A percentile compares a stretch with the other conserved stretches of the same genome.
Evolutionary conservation across 257 asterid genomes (phyloP).

Genomic region (Solanum chiquidenum): DNA sequence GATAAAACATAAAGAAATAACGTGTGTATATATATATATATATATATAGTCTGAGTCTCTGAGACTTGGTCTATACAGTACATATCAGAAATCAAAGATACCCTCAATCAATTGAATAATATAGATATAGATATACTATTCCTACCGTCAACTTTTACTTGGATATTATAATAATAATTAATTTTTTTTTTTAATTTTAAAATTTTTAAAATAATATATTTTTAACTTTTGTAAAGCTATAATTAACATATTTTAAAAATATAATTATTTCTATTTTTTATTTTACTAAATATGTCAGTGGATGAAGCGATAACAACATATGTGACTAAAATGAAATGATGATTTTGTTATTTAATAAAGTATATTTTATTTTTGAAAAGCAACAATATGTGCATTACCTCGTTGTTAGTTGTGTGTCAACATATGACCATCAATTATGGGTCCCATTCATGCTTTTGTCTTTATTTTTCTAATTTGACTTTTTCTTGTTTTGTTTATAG

Average conservation of each 20-base stretch:
- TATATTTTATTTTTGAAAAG: background rate
- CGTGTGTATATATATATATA: too few species aligned
- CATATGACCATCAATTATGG: background rate
- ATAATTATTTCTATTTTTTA: fast-evolving
- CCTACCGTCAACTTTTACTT: too few species aligned
- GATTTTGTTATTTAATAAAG: background rate
- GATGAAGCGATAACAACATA: too few species aligned
- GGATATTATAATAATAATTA: background rate
- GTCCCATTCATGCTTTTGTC: background rate
- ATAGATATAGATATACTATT: background rate
- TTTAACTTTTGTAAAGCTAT: too few species aligned
- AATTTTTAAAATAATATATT: too few species aligned
- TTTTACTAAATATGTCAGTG: too few species aligned
- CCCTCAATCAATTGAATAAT: background rate
- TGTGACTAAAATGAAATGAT: background rate
- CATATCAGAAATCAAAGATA: background rate
- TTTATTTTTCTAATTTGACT: background rate
- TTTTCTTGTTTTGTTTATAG: background rate
- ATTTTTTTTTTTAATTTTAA: too few species aligned
- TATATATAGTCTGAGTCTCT: too few species aligned
- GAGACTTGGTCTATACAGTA: background rate
- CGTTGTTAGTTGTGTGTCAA: conserved; percentile 18
- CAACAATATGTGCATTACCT: background rate
- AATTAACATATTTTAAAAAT: too few species aligned
- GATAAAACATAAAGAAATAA: background rate